Percentiles rank a stretch among this genome's conserved stretches.
Conservation (phyloP, 2,329 filamentous ascomycete species). For the Venturiaceae sp. region DNA sequence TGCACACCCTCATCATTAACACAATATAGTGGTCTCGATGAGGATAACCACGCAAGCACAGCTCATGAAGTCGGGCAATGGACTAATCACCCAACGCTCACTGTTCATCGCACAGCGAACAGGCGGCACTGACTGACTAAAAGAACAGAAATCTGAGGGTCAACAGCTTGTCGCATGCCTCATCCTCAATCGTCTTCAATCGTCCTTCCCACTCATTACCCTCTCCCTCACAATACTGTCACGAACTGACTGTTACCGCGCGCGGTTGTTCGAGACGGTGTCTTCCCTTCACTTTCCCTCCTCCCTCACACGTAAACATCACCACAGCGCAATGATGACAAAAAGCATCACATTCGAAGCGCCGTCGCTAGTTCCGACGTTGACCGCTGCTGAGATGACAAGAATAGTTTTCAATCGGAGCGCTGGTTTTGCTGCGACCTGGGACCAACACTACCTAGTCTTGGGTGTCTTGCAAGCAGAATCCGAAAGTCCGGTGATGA, state of each 20-base stretch:
- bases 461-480: background rate
- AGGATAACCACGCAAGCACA: background rate
- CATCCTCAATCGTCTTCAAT: too few species aligned
- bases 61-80: conserved; percentile 1
- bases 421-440: conserved; percentile 7
- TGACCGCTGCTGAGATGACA: conserved; percentile 2
- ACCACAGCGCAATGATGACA: conserved; percentile 7
- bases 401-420: conserved; percentile 10
- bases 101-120: background rate
- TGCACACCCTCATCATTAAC: background rate
- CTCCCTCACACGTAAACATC: background rate
- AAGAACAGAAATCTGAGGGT: conserved; percentile 9
- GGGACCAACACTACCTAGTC: background rate
- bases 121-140: background rate
- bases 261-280: background rate
- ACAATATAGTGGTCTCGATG: background rate
- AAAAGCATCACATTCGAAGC: conserved; percentile 6
- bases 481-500: conserved; percentile 8
- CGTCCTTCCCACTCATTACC: background rate
- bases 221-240: background rate
- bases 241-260: background rate
- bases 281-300: background rate
- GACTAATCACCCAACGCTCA: background rate
- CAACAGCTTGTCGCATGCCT: background rate
- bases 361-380: background rate